Evolutionary conservation across 371 early-diverging fungal species (phyloP).

Genomic region (Mucor circinelloides): DNA sequence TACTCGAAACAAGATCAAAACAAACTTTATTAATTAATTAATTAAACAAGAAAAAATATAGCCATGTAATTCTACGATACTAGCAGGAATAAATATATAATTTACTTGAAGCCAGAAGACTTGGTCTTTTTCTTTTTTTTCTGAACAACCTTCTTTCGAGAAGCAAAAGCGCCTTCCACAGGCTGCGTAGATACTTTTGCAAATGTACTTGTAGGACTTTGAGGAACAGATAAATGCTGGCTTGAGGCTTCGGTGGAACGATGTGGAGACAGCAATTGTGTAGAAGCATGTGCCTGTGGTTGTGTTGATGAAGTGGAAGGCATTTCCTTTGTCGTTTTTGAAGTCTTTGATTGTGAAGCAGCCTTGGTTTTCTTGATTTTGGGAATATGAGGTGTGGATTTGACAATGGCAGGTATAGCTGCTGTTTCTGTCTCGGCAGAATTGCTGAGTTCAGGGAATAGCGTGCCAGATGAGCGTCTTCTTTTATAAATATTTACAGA

Average conservation of each 20-base stretch:
- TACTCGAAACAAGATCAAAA: too few relatives aligned
- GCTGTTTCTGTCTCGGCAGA: background rate
- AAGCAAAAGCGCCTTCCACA: conserved; percentile 14
- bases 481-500: conserved; percentile 3
- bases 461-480: background rate
- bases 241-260: background rate
- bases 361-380: background rate
- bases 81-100: background rate
- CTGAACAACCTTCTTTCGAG: conserved; percentile 7
- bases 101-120: conserved; percentile 20
- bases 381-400: background rate
- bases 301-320: background rate
- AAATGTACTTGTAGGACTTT: background rate
- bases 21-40: too few relatives aligned
- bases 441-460: background rate
- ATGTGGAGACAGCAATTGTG: background rate
- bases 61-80: background rate
- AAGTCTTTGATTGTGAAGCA: background rate
- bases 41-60: too few relatives aligned
- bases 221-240: background rate
- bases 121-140: conserved; percentile 18
- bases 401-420: background rate
- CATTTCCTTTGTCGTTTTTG: background rate
- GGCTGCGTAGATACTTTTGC: conserved; percentile 14
- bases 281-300: background rate